Evolutionary conservation across 2,329 filamentous ascomycete genomes (phyloP).

Genomic region (Aspergillus persii): DNA sequence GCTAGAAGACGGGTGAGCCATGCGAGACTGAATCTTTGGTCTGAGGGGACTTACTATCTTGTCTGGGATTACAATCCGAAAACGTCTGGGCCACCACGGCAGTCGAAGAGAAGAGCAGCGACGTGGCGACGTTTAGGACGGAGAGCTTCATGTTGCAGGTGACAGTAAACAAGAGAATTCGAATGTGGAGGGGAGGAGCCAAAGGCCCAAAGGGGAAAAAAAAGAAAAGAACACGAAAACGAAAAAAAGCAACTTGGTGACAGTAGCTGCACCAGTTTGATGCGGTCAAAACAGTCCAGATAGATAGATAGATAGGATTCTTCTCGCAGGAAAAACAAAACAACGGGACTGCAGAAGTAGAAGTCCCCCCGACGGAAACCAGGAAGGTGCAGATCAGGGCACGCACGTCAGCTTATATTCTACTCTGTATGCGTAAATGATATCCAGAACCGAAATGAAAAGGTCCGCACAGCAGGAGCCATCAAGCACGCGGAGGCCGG

Average conservation of each 20-base stretch:
- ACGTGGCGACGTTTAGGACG: slow-evolving; percentile 23
- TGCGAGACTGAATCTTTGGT: neutral
- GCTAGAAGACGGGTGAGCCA: slow-evolving; percentile 31
- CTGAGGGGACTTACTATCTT: slow-evolving; percentile 32
- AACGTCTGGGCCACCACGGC: slow-evolving; percentile 42
- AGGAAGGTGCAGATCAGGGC: neutral
- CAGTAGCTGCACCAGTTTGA: too few species aligned
- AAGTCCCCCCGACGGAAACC: neutral
- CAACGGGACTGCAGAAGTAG: neutral
- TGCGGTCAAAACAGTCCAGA: too few species aligned
- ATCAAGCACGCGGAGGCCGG: neutral
- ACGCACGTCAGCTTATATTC: neutral
- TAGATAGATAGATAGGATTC: too few species aligned
- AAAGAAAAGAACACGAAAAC: neutral
- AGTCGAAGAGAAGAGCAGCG: slow-evolving; percentile 28
- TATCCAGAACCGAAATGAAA: neutral
- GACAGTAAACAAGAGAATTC: slow-evolving; percentile 1
- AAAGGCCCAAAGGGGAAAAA: neutral
- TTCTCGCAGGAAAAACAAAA: too few species aligned
- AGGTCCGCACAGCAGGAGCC: neutral
- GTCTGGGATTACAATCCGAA: slow-evolving; percentile 43
- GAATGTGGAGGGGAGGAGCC: neutral
- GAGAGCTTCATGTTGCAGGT: slow-evolving; percentile 33
- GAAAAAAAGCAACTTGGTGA: neutral
- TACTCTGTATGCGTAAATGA: too few species aligned